A percentile compares a stretch with the other conserved stretches of the same genome.
phyloP scores from a whole-genome alignment of 2,329 filamentous ascomycete genomes.

The Colletotrichum destructivum region DNA sequence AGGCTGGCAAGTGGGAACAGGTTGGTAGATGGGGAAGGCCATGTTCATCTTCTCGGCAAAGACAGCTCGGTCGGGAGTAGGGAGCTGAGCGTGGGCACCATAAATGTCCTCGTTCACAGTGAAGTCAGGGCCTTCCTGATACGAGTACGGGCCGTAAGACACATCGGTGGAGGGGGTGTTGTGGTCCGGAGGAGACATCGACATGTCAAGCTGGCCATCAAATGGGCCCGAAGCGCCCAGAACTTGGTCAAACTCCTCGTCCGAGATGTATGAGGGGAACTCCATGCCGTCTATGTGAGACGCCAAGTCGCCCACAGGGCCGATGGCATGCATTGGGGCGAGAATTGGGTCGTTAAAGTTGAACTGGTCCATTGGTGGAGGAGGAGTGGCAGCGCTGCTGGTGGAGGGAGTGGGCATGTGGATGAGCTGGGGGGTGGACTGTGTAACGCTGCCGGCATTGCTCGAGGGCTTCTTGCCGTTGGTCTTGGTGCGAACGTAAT shows the following conservation, averaged over 20 bases:
- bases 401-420: constrained; percentile 75
- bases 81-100: constrained; percentile 70
- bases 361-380: constrained; percentile 59
- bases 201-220: constrained; percentile 54
- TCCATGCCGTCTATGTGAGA: constrained; percentile 54
- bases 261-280: constrained; percentile 65
- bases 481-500: constrained; percentile 93
- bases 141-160: constrained; percentile 62
- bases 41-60: constrained; percentile 42
- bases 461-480: constrained; percentile 77
- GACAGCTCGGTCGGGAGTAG: constrained; percentile 58
- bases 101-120: constrained; percentile 76
- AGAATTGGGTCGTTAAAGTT: constrained; percentile 38
- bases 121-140: constrained; percentile 74
- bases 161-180: constrained; percentile 63
- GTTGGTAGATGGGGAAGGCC: constrained; percentile 35
- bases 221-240: constrained; percentile 48
- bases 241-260: constrained; percentile 61
- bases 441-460: constrained; percentile 62
- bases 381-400: constrained; percentile 71
- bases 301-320: constrained; percentile 45
- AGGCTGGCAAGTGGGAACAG: constrained; percentile 58
- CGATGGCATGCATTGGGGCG: constrained; percentile 29
- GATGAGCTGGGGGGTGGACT: constrained; percentile 72
- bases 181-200: constrained; percentile 65